These are phyloP conservation scores for Paramecium pentaurelia DNA, from an alignment of 73 alveolate genomes.

Conservation along the genomic window DNA sequence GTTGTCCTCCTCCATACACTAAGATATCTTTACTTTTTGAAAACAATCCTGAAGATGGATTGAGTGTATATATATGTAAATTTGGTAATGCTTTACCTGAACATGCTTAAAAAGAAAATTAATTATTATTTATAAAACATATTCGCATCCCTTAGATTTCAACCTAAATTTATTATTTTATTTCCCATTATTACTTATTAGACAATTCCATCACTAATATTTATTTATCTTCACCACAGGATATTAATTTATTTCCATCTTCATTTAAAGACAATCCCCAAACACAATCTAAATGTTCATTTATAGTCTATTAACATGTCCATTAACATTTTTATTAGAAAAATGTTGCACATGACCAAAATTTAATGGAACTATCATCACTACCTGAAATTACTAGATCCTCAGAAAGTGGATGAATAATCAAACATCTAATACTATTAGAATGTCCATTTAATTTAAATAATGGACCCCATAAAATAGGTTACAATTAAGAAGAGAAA, in stretches of 20 bases:
- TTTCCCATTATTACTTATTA: background rate
- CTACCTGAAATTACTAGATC: background rate
- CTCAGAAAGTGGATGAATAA: background rate
- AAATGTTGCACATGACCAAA: background rate
- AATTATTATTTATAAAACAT: background rate
- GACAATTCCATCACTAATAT: background rate
- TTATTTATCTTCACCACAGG: background rate
- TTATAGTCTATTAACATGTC: background rate
- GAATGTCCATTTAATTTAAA: background rate
- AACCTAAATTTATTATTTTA: background rate
- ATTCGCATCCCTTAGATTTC: background rate
- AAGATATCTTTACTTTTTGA: background rate
- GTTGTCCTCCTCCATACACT: background rate
- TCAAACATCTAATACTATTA: background rate
- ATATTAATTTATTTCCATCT: background rate
- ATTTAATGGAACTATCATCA: background rate
- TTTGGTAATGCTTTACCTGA: background rate
- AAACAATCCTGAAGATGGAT: background rate
- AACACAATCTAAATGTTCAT: background rate
- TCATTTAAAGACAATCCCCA: background rate
- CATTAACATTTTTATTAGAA: background rate
- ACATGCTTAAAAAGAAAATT: background rate
- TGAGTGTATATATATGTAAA: background rate
- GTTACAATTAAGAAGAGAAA: background rate
- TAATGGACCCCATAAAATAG: background rate